phyloP scores from a whole-genome alignment of 139 green algal species.

The Chlamydomonas eustigma region DNA sequence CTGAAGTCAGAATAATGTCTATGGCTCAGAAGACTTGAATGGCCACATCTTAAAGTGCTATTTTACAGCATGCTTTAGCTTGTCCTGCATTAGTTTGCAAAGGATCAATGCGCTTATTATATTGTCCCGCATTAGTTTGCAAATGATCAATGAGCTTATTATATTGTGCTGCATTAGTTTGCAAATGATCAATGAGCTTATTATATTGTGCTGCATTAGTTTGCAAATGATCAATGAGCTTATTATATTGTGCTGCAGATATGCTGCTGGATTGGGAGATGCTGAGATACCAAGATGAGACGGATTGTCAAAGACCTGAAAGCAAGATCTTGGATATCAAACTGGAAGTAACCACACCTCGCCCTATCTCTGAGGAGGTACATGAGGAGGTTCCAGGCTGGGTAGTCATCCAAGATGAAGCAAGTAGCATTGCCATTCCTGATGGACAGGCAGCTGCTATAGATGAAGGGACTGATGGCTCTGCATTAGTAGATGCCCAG shows the following conservation, averaged over 20 bases:
- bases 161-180: no score
- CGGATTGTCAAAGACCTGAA: constrained; percentile 19
- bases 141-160: no score
- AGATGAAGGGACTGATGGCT: not conserved
- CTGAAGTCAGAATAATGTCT: no score
- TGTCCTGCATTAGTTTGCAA: no score
- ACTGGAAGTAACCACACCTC: not conserved
- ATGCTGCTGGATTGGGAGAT: constrained; percentile 39
- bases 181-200: no score
- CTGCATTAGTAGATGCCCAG: not conserved
- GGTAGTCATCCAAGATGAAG: not conserved
- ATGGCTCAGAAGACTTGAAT: no score
- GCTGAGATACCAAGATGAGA: constrained; percentile 23
- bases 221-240: no score
- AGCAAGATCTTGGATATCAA: constrained; percentile 28
- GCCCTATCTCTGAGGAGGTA: not conserved
- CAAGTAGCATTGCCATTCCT: not conserved
- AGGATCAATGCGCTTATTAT: no score
- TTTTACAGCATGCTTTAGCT: no score
- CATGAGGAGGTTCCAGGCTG: not conserved
- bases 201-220: no score
- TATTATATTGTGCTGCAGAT: constrained; percentile 14
- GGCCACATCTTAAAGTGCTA: no score
- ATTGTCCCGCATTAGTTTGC: no score
- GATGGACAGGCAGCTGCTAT: not conserved